A percentile compares a stretch with the other conserved stretches of the same genome.
Conservation (phyloP, 306 rosid species). For the apple (Malus domestica) region DNA sequence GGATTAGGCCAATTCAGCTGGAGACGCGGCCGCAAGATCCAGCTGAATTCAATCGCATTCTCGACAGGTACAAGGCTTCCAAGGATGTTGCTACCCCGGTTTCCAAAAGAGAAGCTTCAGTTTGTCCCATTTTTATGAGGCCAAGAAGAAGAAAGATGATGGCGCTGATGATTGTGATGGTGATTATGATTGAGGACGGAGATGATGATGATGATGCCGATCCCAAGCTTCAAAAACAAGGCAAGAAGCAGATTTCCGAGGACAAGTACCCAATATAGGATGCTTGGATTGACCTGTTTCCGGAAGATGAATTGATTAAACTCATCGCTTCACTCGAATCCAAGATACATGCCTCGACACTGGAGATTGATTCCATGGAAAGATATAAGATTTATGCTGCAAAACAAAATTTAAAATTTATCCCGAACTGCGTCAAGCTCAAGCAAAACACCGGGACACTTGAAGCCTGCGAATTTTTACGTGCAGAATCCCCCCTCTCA, state of each 20-base stretch:
- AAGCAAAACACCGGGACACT: too few species aligned
- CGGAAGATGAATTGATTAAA: background rate
- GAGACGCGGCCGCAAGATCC: background rate
- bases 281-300: background rate
- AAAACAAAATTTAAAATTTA: background rate
- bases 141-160: background rate
- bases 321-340: background rate
- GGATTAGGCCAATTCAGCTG: background rate
- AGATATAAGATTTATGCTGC: background rate
- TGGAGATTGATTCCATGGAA: background rate
- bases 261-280: background rate
- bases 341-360: background rate
- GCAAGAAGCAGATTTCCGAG: too few species aligned
- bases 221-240: too few species aligned
- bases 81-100: background rate
- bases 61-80: background rate
- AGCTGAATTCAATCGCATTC: background rate
- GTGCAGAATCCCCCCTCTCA: background rate
- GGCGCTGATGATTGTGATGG: too few species aligned
- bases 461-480: background rate
- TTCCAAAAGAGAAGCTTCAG: background rate
- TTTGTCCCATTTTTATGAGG: background rate
- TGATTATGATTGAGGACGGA: too few species aligned
- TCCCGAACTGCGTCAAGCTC: background rate
- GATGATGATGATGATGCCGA: too few species aligned